Conservation (phyloP, 2,329 filamentous ascomycete genomes). For the Cyphellophora attinorum region DNA sequence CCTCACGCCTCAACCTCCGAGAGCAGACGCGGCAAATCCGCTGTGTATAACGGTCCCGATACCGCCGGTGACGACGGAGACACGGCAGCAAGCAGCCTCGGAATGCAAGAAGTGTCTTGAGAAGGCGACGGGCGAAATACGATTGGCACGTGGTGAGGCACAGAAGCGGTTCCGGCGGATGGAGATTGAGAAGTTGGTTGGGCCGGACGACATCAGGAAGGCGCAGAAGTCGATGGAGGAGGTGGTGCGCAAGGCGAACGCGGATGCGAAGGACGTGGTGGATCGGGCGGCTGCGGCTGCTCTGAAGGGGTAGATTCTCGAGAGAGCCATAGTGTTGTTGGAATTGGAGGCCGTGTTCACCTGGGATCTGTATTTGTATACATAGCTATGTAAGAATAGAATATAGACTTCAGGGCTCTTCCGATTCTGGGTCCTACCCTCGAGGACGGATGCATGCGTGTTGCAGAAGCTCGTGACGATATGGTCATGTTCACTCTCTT, state of each 20-base stretch:
- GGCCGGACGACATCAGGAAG: constrained; percentile 36
- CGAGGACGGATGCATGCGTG: too few relatives aligned
- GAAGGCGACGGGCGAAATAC: constrained; percentile 28
- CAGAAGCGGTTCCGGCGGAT: constrained; percentile 36
- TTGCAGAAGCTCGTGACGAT: too few relatives aligned
- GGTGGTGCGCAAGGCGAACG: constrained; percentile 34
- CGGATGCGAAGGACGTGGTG: constrained; percentile 37
- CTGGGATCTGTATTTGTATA: too few relatives aligned
- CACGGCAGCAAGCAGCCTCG: constrained; percentile 29
- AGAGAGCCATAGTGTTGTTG: too few relatives aligned
- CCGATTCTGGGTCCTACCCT: too few relatives aligned
- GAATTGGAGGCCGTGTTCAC: too few relatives aligned
- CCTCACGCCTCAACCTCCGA: constrained; percentile 27
- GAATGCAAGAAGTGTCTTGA: constrained; percentile 34
- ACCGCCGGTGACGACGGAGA: constrained; percentile 38
- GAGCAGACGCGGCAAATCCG: constrained; percentile 23
- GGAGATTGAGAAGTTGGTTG: constrained; percentile 32
- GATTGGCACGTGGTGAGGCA: constrained; percentile 32
- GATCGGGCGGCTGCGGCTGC: too few relatives aligned
- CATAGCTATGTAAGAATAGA: too few relatives aligned
- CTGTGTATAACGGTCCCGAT: constrained; percentile 36
- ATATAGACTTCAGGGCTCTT: too few relatives aligned
- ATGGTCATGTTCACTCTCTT: too few relatives aligned
- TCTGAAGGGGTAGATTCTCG: too few relatives aligned
- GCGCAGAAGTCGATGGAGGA: constrained; percentile 40